Conservation (phyloP, 768 basidiomycete genomes). For the Dentipellis sp. region DNA sequence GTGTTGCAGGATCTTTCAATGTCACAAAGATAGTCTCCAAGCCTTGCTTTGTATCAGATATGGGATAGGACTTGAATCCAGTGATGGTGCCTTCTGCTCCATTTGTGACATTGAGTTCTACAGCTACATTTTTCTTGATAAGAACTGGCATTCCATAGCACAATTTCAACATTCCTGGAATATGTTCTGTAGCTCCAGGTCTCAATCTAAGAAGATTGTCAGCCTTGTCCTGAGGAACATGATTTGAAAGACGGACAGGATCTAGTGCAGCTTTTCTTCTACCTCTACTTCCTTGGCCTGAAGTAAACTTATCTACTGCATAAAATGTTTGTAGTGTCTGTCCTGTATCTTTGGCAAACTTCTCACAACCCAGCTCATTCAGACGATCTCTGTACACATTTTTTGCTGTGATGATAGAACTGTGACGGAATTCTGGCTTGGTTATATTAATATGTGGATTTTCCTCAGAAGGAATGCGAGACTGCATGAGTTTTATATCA, state of each 20-base stretch:
- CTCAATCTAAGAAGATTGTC: slow-evolving; percentile 14
- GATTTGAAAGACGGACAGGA: not conserved
- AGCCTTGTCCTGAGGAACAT: slow-evolving; percentile 13
- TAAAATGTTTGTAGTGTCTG: no score
- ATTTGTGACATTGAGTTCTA: slow-evolving; percentile 18
- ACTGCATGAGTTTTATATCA: slow-evolving; percentile 27
- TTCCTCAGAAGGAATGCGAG: slow-evolving; percentile 14
- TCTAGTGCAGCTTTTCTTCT: not conserved
- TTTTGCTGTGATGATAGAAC: slow-evolving; percentile 29
- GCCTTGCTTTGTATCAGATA: not conserved
- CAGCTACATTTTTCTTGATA: slow-evolving; percentile 16
- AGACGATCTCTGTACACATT: slow-evolving; percentile 30
- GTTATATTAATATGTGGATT: slow-evolving; percentile 6
- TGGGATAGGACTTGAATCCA: slow-evolving; percentile 4
- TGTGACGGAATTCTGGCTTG: slow-evolving; percentile 20
- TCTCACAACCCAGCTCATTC: slow-evolving; percentile 24
- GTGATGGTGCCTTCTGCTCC: no score
- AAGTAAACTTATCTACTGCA: slow-evolving; percentile 9
- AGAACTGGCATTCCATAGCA: slow-evolving; percentile 18
- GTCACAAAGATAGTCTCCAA: slow-evolving; percentile 12
- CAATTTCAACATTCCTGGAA: slow-evolving; percentile 12
- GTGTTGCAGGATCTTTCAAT: slow-evolving; percentile 5
- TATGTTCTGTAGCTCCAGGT: slow-evolving; percentile 11
- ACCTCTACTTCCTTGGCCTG: not conserved
- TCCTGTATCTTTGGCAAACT: slow-evolving; percentile 12